Evolutionary conservation across 495 filamentous ascomycete genomes (phyloP), one percentile per base, ranked within the genome.

Genomic region (Xylaria telfairii): DNA sequence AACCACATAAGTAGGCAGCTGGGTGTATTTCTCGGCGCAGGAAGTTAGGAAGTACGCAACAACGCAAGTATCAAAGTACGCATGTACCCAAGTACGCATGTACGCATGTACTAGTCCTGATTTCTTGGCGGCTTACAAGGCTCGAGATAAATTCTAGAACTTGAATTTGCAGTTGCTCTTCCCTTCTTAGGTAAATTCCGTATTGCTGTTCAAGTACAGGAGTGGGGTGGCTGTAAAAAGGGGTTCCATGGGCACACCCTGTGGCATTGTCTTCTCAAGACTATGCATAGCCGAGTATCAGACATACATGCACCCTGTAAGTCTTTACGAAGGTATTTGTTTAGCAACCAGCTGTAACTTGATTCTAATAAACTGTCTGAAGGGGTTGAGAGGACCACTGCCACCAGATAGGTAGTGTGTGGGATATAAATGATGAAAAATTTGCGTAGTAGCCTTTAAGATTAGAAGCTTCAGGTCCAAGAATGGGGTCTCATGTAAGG

Each of bases 61-160:
- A 30, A 54, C 51, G 7, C 51, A 54, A 54, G 51, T 54, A 54
- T 26, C 24, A 24, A 54, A 13, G 51, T 54, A 54, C 51, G 51
- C 51, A 54, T 30, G 51, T 54, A 54, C 51, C 6, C 51, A 54
- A 54, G 51, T 54, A 54, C 51, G 51, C 51, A 54, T 17, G 51
- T 54, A 54, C 51, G 51, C 51, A 54, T 30, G 51, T 54, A 17
- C 51, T 10, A 15, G 10, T 30, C 6, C 26, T 54, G 51, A 54
- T 30, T 30, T 30, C 51, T 17, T 26, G 12, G 51, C 26, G 24
- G 4, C 51, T 54, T 2, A n/a, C 24, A 12, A 54, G 26, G 13
- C 10, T 15, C 7, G 5, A 30, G 10, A 30, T 30, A 30, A 54
- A 54, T 5, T 17, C 24, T 30, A 12, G 12, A 30, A 13, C 51